Evolutionary conservation across 176 grass and related monocot genomes (phyloP), one percentile per base, ranked within the genome.

Genomic region (Miscanthus lutarioriparius): DNA sequence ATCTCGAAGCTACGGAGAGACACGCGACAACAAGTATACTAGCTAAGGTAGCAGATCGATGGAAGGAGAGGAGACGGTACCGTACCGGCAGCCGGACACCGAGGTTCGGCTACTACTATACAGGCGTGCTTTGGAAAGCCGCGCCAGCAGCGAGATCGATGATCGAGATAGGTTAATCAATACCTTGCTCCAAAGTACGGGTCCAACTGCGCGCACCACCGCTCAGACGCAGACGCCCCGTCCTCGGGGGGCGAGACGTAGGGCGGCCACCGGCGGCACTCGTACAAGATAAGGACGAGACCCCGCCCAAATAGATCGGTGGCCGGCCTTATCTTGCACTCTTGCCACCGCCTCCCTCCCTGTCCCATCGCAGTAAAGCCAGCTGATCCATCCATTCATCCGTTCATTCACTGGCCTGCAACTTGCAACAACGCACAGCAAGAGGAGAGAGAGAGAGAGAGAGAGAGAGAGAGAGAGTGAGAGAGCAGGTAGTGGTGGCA

Each of bases 241-340:
- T 48, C 38, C 86, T 88, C 43, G 86, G 62, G 47, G 25, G 22
- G 12, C 22, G 81, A 9, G 68, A 79, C 9, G 66, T 54, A 66
- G 54, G 66, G 43, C 74, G 4, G 48, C n/a, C n/a, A n/a, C n/a
- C n/a, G n/a, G 48, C 15, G 16, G 17, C 17, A 8, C 54, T 25
- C 53, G 59, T 58, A 88, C 36, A 80, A 84, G 87, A 84, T 80
- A 84, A 84, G 82, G 82, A 80, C 37, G 69, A 84, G 14, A 40
- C 36, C 58, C 75, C 36, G 81, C 75, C 19, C 76, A 73, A 37
- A 35, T 44, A 0, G 58, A 62, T 62, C 23, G n/a, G n/a, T 62
- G 19, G 6, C 36, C 22, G 17, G 20, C 67, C 35, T 77, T 76
- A 76, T 76, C 78, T 43, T 58, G 8, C 54, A 23, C 20, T 17